Percentiles rank a stretch among this genome's conserved stretches.
phyloP scores from a whole-genome alignment of 495 filamentous ascomycete genomes.

The Hypoxylon intermedium region DNA sequence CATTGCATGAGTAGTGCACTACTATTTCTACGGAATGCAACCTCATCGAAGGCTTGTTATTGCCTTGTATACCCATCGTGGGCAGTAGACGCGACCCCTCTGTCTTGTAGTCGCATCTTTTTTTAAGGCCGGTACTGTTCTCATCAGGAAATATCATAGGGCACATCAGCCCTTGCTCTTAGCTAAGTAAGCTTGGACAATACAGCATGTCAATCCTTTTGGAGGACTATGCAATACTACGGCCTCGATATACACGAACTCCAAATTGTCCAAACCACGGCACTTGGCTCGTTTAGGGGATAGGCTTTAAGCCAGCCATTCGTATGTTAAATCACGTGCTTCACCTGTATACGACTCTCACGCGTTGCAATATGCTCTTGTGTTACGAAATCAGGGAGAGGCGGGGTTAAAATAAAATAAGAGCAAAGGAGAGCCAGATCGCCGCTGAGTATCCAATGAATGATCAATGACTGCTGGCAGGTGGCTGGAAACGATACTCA shows the following conservation, averaged over 20 bases:
- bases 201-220: slow-evolving; percentile 36
- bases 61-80: slow-evolving; percentile 37
- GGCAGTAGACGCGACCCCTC: slow-evolving; percentile 28
- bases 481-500: slow-evolving; percentile 8
- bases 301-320: slow-evolving; percentile 11
- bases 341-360: slow-evolving; percentile 33
- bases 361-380: slow-evolving; percentile 28
- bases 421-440: slow-evolving; percentile 6
- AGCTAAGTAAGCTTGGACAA: slow-evolving; percentile 20
- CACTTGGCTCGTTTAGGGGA: slow-evolving; percentile 23
- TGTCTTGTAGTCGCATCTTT: slow-evolving; percentile 25
- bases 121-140: slow-evolving; percentile 30
- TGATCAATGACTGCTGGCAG: slow-evolving; percentile 9
- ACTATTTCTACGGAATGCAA: slow-evolving; percentile 34
- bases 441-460: slow-evolving; percentile 16
- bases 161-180: slow-evolving; percentile 26
- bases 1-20: slow-evolving; percentile 37
- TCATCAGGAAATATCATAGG: slow-evolving; percentile 24
- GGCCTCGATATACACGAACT: slow-evolving; percentile 20
- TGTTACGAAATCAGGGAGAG: slow-evolving; percentile 19
- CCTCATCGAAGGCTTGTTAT: slow-evolving; percentile 35
- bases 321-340: slow-evolving; percentile 33
- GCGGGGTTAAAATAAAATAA: slow-evolving; percentile 1
- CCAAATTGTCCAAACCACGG: slow-evolving; percentile 28
- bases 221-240: slow-evolving; percentile 32